Evolutionary conservation across 768 basidiomycete genomes (phyloP).

Genomic region (Pulveroboletus sp.): DNA sequence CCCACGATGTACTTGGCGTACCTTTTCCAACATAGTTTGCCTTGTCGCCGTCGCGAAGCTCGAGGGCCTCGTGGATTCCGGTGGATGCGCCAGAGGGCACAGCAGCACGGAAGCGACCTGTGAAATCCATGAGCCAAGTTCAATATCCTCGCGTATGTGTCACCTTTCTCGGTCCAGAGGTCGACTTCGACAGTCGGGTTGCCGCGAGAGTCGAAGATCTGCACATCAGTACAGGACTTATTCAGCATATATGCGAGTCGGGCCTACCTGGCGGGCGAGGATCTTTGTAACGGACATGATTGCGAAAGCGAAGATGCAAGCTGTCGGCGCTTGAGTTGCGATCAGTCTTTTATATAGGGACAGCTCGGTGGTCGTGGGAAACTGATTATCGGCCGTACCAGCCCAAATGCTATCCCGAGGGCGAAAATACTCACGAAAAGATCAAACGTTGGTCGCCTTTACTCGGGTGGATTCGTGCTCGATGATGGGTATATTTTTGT

Average conservation of each 20-base stretch:
- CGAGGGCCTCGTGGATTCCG: constrained; percentile 96
- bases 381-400: constrained; percentile 38
- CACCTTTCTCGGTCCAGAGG: constrained; percentile 84
- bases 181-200: constrained; percentile 98
- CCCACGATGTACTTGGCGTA: constrained; percentile 30
- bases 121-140: constrained; percentile 15
- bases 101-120: constrained; percentile 89
- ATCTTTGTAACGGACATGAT: constrained; percentile 92
- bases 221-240: constrained; percentile 11
- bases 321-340: neutral
- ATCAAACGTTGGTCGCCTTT: constrained; percentile 1
- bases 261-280: constrained; percentile 83
- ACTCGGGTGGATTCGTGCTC: constrained; percentile 5
- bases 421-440: constrained; percentile 9
- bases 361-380: constrained; percentile 25
- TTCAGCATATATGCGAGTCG: neutral
- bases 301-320: constrained; percentile 27
- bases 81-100: constrained; percentile 99
- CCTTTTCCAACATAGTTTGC: constrained; percentile 93
- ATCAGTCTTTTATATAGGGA: constrained; percentile 26
- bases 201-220: constrained; percentile 99
- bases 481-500: constrained; percentile 10
- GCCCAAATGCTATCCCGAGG: constrained; percentile 1
- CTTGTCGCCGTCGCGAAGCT: constrained; percentile 97
- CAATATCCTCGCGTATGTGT: constrained; percentile 3